phyloP scores from a whole-genome alignment of 495 filamentous ascomycete genomes.

The Podospora fimiseda region DNA sequence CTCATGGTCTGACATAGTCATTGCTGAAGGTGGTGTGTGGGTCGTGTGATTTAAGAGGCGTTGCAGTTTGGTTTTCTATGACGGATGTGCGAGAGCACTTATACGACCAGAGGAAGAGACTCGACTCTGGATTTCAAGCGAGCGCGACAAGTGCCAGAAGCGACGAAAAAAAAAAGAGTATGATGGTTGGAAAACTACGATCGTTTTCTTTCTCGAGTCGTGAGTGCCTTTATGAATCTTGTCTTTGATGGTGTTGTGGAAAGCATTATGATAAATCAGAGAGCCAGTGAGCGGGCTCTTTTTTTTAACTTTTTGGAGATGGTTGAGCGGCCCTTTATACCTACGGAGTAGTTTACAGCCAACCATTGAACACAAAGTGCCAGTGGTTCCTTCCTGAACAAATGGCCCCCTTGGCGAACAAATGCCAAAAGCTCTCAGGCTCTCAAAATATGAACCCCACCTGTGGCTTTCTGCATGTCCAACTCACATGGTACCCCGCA shows the following conservation, averaged over 20 bases:
- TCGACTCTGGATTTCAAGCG: too few relatives aligned
- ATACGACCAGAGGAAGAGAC: too few relatives aligned
- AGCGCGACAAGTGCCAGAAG: too few relatives aligned
- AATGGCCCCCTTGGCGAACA: background rate
- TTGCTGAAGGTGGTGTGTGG: background rate
- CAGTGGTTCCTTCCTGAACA: background rate
- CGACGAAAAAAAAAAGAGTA: too few relatives aligned
- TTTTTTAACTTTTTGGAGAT: slow-evolving; percentile 9
- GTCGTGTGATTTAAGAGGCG: background rate
- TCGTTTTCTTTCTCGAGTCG: too few relatives aligned
- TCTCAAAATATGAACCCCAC: background rate
- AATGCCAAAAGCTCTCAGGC: slow-evolving; percentile 4
- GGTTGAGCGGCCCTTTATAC: slow-evolving; percentile 20
- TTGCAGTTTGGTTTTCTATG: too few relatives aligned
- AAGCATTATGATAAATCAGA: slow-evolving; percentile 8
- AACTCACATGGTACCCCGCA: background rate
- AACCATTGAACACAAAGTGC: too few relatives aligned
- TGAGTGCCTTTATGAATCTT: too few relatives aligned
- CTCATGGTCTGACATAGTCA: slow-evolving; percentile 82
- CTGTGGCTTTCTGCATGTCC: background rate
- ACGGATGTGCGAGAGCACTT: too few relatives aligned
- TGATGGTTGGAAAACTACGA: too few relatives aligned
- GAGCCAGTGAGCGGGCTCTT: slow-evolving; percentile 12
- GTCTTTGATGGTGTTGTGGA: background rate
- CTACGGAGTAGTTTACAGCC: too few relatives aligned